A percentile compares a stretch with the other conserved stretches of the same genome.
Conservation (phyloP, 139 green algal species). For the Chlamydomonas asymmetrica region DNA sequence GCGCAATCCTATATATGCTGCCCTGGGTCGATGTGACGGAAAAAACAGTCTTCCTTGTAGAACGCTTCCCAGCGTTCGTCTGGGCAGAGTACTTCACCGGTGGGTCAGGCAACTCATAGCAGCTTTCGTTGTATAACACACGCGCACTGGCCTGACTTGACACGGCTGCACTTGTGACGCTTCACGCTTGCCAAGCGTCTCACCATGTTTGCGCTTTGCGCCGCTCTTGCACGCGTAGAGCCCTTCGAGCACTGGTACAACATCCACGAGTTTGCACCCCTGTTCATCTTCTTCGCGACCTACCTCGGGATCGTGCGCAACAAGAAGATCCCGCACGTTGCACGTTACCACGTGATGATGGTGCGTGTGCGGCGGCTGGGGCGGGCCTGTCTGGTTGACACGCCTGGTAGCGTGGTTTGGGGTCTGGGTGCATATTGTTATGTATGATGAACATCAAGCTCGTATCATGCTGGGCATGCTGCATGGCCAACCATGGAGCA, state of each 20-base stretch:
- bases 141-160: too few species aligned
- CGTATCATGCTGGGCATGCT: too few species aligned
- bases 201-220: too few species aligned
- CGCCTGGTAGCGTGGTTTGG: too few species aligned
- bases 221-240: constrained; percentile 40
- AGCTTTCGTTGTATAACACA: too few species aligned
- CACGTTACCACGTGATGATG: constrained; percentile 72
- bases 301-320: constrained; percentile 69
- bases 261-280: constrained; percentile 67
- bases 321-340: constrained; percentile 66
- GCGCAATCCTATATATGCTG: constrained; percentile 63
- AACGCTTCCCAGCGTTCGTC: constrained; percentile 59
- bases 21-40: constrained; percentile 67
- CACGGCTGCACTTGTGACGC: too few species aligned
- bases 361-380: constrained; percentile 35
- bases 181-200: too few species aligned
- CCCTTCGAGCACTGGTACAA: constrained; percentile 72
- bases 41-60: constrained; percentile 69
- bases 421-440: too few species aligned
- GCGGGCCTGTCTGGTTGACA: too few species aligned
- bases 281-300: constrained; percentile 70
- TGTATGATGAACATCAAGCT: too few species aligned
- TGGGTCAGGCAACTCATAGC: too few species aligned
- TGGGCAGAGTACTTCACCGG: constrained; percentile 70
- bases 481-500: too few species aligned